Conservation (phyloP, 2,329 filamentous ascomycete genomes). For the Colletotrichum tabaci region DNA sequence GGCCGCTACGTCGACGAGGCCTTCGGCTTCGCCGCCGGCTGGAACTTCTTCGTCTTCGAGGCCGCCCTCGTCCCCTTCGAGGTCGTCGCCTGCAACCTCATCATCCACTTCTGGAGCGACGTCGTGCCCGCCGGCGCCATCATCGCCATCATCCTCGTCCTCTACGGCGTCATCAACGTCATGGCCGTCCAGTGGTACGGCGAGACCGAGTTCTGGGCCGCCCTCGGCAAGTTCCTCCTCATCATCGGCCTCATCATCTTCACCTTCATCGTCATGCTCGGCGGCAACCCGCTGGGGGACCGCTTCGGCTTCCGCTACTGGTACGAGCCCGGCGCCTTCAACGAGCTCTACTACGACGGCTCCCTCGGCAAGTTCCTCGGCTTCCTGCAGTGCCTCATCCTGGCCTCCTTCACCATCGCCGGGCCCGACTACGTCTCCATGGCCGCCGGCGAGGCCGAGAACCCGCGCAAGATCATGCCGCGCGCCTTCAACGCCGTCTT, state of each 20-base stretch:
- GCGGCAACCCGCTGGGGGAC: constrained; percentile 82
- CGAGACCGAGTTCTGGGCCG: constrained; percentile 83
- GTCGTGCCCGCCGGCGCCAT: constrained; percentile 72
- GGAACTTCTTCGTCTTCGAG: constrained; percentile 82
- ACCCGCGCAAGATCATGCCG: constrained; percentile 79
- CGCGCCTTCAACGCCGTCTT: constrained; percentile 85
- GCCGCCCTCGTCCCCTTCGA: constrained; percentile 78
- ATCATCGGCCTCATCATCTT: constrained; percentile 81
- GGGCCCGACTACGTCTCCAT: constrained; percentile 68
- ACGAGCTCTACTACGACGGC: constrained; percentile 74
- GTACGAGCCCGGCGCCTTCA: constrained; percentile 79
- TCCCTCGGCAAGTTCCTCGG: constrained; percentile 81
- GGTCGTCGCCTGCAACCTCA: constrained; percentile 75
- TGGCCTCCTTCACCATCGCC: constrained; percentile 75
- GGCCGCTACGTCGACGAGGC: constrained; percentile 83
- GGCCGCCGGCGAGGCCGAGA: constrained; percentile 78
- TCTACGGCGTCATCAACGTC: constrained; percentile 74
- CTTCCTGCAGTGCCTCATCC: constrained; percentile 82
- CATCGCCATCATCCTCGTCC: constrained; percentile 67
- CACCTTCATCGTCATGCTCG: constrained; percentile 87
- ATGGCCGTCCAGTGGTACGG: constrained; percentile 83
- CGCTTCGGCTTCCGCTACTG: constrained; percentile 80
- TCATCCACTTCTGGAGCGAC: constrained; percentile 76
- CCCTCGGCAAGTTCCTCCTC: constrained; percentile 79
- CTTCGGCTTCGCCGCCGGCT: constrained; percentile 80